Base-by-base conservation (phyloP, 371 early-diverging fungal species). In the Mucor ambiguus region DNA sequence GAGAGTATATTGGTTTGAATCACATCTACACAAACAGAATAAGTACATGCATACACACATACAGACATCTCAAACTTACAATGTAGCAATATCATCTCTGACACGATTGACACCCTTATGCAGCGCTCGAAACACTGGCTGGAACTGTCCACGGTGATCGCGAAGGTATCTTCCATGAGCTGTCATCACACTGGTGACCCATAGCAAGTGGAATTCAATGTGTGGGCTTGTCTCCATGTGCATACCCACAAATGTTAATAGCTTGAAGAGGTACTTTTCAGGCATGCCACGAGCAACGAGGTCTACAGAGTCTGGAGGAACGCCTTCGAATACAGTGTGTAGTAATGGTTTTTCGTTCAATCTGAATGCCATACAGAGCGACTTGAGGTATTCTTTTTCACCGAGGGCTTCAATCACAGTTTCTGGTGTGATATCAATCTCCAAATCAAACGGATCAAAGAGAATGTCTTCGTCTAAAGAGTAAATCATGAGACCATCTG, bases 381-480 rank as follows among this genome's bases (percentile, higher is more conserved):
- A 91, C 52, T 89, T 87, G 58, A 94, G 76, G 76, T 92, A 95
- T 46, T 97, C 95, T 38, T 88, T 81, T 49, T 84, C 84, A 3
- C 79, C 79, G 46, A 95, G 71, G 18, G 91, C 86, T 43, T 87
- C 91, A 26, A 87, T 48, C 9, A 96, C 90, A 2, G 93, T 81
- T 28, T 92, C 93, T 2, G 98, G 97, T 2, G 97, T 98, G 43
- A 99, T 92, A 66, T 97, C 95, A 35, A 95, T 86, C 67, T 97
- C 97, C 2, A 99, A 87, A 77, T 98, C 98, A 75, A 96, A 96
- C 20, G 99, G 99, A 81, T 99, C 99, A 71, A 99, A 99, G 52
- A 93, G 63, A 30, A 96, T 81, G 2, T 86, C 84, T 64, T 97
- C 95, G 72, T 98, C 98, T 37, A 98, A 75, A 11, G 96, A 92